Evolutionary conservation across 1,139 yeast species (phyloP), one percentile per base, ranked within the genome.

Genomic region (Zygoascus hellenicus): DNA sequence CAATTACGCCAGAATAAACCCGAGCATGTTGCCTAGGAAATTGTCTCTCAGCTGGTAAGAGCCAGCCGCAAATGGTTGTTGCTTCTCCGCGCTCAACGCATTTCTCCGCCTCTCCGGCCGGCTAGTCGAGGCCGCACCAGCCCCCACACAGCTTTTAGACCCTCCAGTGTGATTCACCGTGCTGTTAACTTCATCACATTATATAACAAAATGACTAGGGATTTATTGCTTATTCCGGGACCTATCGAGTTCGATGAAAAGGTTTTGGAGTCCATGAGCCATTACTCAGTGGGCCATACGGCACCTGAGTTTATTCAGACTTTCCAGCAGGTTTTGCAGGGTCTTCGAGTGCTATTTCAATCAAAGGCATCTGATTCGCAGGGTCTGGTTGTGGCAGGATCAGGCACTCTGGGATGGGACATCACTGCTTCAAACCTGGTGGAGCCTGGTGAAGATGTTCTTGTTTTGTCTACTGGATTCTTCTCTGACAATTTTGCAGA

Each of bases 351-450:
- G 56, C 67, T 90, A 55, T 89, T 89, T 75, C 77, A 82, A 64
- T 83, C 94, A 22, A 69, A 78, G 19, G 80, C 78, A 61, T 66
- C 79, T 19, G 61, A 62, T 14, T 77, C 94, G 29, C 96, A 87
- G 69, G 88, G 92, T 6, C 77, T 84, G 55, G 86, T 90, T 16
- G 66, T 90, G 53, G 76, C 95, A 4, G 97, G 97, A 36, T 84
- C 95, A 2, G 97, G 97, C 50, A 88, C 97, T 36, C 75, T 90
- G 47, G 97, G 97, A 30, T 90, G 97, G 96, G 97, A 90, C 62
- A 73, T 90, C 52, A 83, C 80, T 41, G 95, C 84, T 36, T 76
- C 95, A 36, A 90, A 90, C 66, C 73, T 89, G 59, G 64, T 88
- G 47, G 72, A 70, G 53, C 61, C 68, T 6, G 74, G 72, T 36